Evolutionary conservation across 1,284 basidiomycete species (phyloP).

Genomic region (Malassezia brasiliensis): DNA sequence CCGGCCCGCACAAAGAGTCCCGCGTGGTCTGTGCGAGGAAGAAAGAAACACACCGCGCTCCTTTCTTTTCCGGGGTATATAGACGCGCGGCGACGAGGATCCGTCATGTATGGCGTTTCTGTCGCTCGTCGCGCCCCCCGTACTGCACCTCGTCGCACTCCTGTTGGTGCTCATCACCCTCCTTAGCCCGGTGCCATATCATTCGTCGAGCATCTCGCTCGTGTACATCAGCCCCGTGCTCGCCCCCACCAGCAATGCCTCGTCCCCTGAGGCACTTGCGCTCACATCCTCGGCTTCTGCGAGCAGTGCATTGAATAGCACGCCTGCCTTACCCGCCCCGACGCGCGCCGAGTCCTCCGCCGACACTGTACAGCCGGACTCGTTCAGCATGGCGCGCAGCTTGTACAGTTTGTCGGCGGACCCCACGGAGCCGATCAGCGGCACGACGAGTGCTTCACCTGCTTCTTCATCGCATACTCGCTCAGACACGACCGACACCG

Average conservation of each 20-base stretch:
- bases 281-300: not conserved
- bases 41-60: not conserved
- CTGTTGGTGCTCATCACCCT: slow-evolving; percentile 11
- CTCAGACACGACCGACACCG: not conserved
- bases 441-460: not conserved
- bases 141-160: not conserved
- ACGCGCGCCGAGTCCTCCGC: not conserved
- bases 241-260: not conserved
- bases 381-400: not conserved
- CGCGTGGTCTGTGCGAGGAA: slow-evolving; percentile 12
- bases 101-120: slow-evolving; percentile 3
- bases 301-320: not conserved
- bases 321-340: not conserved
- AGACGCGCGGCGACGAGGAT: not conserved
- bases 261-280: not conserved
- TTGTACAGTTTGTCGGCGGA: not conserved
- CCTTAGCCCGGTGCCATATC: slow-evolving; percentile 14
- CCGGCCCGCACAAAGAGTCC: not conserved
- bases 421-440: not conserved
- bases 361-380: not conserved
- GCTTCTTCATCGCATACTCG: not conserved
- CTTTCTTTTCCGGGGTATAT: slow-evolving; percentile 2
- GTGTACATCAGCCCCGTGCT: slow-evolving; percentile 9
- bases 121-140: not conserved
- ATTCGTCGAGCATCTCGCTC: slow-evolving; percentile 14